Conservation (phyloP, 108 stramenopile species). For the Nitzschia sp. region DNA sequence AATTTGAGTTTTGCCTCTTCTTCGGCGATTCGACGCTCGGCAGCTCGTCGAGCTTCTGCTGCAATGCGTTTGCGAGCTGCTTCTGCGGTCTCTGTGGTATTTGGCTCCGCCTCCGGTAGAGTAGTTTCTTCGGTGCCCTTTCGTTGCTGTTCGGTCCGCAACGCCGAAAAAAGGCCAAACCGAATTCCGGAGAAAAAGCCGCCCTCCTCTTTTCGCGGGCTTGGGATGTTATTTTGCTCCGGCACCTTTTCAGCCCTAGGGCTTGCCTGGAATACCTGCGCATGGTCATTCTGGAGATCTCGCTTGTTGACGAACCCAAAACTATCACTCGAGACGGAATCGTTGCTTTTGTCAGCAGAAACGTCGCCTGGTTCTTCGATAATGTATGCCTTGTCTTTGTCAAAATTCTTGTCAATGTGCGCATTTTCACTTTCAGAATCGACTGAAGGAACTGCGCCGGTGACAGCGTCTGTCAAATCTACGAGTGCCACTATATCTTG, state of each 20-base stretch:
- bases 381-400: too few species aligned
- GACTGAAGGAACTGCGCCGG: too few species aligned
- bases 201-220: not conserved
- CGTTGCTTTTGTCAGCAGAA: not conserved
- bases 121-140: not conserved
- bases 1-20: not conserved
- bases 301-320: not conserved
- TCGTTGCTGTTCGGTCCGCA: not conserved
- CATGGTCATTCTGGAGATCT: not conserved
- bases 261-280: too few species aligned
- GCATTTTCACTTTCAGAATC: too few species aligned
- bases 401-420: too few species aligned
- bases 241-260: too few species aligned
- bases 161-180: not conserved
- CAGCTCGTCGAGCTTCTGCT: not conserved
- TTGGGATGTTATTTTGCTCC: not conserved
- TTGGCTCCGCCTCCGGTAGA: not conserved
- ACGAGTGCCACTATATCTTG: too few species aligned
- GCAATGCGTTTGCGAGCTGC: not conserved
- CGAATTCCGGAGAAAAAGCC: not conserved
- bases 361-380: not conserved
- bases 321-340: not conserved
- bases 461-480: too few species aligned
- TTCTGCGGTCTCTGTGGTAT: not conserved
- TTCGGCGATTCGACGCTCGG: not conserved